phyloP scores from a whole-genome alignment of 257 asterid genomes.

The Petunia axillaris region DNA sequence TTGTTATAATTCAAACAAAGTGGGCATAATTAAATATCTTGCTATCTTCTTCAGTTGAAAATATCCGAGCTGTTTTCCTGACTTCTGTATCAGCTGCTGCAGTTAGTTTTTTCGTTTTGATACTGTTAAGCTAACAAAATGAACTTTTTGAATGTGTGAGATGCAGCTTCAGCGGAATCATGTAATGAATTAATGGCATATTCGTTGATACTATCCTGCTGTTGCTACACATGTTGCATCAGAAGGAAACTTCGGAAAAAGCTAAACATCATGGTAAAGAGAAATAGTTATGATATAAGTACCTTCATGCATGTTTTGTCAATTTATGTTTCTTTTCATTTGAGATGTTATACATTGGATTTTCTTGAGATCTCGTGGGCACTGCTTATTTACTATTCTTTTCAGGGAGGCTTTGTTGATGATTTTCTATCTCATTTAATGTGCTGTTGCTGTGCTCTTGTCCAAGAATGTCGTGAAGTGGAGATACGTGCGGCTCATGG shows the following conservation, averaged over 20 bases:
- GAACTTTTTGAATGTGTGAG: conserved; percentile 20
- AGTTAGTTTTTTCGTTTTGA: conserved; percentile 8
- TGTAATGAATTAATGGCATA: conserved; percentile 92
- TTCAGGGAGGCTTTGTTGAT: conserved; percentile 80
- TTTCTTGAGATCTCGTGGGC: not conserved
- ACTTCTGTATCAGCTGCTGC: conserved; percentile 9
- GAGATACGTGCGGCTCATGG: conserved; percentile 67
- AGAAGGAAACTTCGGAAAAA: conserved; percentile 70
- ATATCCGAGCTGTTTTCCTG: conserved; percentile 13
- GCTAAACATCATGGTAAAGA: conserved; percentile 64
- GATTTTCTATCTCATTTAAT: conserved; percentile 88
- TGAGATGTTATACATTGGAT: not conserved
- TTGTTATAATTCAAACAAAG: not conserved
- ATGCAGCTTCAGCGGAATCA: conserved; percentile 80
- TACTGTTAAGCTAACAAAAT: not conserved
- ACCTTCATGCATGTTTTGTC: not conserved
- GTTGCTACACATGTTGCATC: conserved; percentile 94
- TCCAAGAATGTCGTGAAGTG: conserved; percentile 88
- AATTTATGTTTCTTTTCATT: not conserved
- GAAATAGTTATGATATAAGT: not conserved
- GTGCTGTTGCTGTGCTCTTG: conserved; percentile 97
- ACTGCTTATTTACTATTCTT: conserved; percentile 21
- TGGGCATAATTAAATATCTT: conserved; percentile 14
- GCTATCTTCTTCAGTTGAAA: not conserved
- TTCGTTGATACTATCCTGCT: conserved; percentile 81